Conservation (phyloP, 805 yeast species). For the Pichia pseudocactophila region DNA sequence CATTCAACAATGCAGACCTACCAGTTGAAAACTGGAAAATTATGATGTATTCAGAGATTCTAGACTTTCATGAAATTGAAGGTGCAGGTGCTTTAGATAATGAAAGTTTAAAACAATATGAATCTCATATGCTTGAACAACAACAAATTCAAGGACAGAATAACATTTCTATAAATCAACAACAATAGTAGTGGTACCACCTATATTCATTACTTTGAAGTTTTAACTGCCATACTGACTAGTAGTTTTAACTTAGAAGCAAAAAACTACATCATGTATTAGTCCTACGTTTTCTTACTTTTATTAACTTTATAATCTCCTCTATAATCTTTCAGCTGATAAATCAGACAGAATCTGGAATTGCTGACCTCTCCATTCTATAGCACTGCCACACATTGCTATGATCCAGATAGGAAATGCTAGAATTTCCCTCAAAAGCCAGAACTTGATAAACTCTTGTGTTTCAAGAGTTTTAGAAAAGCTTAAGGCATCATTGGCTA, state of each 20-base stretch:
- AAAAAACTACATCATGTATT: too few relatives aligned
- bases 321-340: constrained; percentile 45
- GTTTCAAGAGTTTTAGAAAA: neutral
- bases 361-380: constrained; percentile 74
- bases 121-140: constrained; percentile 20
- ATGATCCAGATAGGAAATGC: constrained; percentile 80
- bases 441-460: constrained; percentile 30
- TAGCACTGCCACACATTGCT: constrained; percentile 70
- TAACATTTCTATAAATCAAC: constrained; percentile 10
- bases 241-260: too few relatives aligned
- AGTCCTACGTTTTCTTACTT: too few relatives aligned
- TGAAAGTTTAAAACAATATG: constrained; percentile 12
- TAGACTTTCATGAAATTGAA: constrained; percentile 90
- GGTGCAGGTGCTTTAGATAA: constrained; percentile 27
- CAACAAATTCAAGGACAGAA: constrained; percentile 15
- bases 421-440: constrained; percentile 62
- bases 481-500: constrained; percentile 5
- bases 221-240: too few relatives aligned
- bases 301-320: neutral
- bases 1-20: constrained; percentile 93
- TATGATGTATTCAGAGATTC: constrained; percentile 96
- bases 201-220: too few relatives aligned
- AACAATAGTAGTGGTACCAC: constrained; percentile 1
- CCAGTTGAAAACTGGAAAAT: constrained; percentile 98
- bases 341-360: constrained; percentile 65